phyloP scores from a whole-genome alignment of 495 filamentous ascomycete species.

The Xylaria longipes region DNA sequence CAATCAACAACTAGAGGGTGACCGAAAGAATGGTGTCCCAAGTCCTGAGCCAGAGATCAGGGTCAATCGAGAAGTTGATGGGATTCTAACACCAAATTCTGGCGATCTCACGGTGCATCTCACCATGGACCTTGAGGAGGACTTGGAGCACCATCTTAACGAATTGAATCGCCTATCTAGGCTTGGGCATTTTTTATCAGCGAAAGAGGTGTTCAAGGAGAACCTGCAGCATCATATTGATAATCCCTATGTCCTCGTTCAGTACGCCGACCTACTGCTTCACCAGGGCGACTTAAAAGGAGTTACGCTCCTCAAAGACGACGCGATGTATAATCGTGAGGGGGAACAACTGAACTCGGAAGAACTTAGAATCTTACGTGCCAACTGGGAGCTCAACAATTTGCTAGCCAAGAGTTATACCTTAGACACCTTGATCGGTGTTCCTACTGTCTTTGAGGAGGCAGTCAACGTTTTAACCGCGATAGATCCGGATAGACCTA shows the following conservation, averaged over 20 bases:
- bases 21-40: neutral
- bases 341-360: neutral
- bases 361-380: slow-evolving; percentile 11
- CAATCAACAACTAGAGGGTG: neutral
- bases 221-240: slow-evolving; percentile 29
- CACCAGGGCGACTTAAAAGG: slow-evolving; percentile 32
- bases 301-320: slow-evolving; percentile 19
- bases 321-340: slow-evolving; percentile 9
- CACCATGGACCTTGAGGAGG: slow-evolving; percentile 26
- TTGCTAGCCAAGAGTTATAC: slow-evolving; percentile 17
- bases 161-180: slow-evolving; percentile 32
- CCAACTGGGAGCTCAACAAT: slow-evolving; percentile 6
- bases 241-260: slow-evolving; percentile 31
- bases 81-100: slow-evolving; percentile 22
- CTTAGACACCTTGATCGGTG: neutral
- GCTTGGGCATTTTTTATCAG: slow-evolving; percentile 30
- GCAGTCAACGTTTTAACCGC: slow-evolving; percentile 12
- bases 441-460: slow-evolving; percentile 7
- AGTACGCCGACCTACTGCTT: slow-evolving; percentile 31
- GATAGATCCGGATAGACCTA: slow-evolving; percentile 1
- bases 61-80: slow-evolving; percentile 18
- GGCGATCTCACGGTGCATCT: slow-evolving; percentile 32
- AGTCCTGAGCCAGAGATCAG: neutral
- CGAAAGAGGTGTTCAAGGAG: slow-evolving; percentile 24
- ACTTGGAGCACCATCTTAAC: slow-evolving; percentile 30